Base-by-base conservation (phyloP, 306 rosid genomes). In the Trichosanthes cucumerina region DNA sequence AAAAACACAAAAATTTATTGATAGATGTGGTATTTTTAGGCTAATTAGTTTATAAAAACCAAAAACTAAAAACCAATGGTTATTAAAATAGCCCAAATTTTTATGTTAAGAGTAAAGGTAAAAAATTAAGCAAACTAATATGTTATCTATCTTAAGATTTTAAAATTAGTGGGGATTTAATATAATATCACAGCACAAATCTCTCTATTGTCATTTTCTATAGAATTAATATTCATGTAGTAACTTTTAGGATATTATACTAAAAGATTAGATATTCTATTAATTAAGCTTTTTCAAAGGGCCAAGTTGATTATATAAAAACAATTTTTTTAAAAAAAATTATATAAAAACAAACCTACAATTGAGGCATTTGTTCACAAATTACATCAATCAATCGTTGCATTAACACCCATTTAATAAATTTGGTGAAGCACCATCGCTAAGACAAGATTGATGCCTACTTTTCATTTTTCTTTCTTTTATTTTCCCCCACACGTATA, bases 341-440 rank as follows among this genome's bases (percentile, higher is more conserved):
- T 28, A 28, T 28, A 28, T 28, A 47, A 49, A 49, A 13, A 14
- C 54, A 49, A 53, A 53, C 9, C 31, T 57, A 57, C 33, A 34
- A 36, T 65, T 65, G 72, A 65, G 31, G 52, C 50, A 39, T 68
- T 38, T 38, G 75, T 68, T 68, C 33, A 39, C 75, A 21, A 68
- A 68, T 68, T 68, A 68, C 52, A 68, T 68, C 75, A 68, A 68
- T 68, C 75, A 68, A 68, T 68, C 19, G 1, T n/a, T 39, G 75
- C 75, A 39, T 68, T 68, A 39, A 39, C 3, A 5, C 52, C 33
- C 23, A n/a, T 68, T n/a, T 68, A n/a, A 19, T n/a, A 18, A 68
- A 10, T 39, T 24, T 24, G 64, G 6, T 13, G 28, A 21, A 56
- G 62, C 62, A n/a, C 62, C 62, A 56, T n/a, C 10, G 7, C 4